Evolutionary conservation across 1,139 yeast species (phyloP).

Genomic region (Zygosaccharomyces sapae): DNA sequence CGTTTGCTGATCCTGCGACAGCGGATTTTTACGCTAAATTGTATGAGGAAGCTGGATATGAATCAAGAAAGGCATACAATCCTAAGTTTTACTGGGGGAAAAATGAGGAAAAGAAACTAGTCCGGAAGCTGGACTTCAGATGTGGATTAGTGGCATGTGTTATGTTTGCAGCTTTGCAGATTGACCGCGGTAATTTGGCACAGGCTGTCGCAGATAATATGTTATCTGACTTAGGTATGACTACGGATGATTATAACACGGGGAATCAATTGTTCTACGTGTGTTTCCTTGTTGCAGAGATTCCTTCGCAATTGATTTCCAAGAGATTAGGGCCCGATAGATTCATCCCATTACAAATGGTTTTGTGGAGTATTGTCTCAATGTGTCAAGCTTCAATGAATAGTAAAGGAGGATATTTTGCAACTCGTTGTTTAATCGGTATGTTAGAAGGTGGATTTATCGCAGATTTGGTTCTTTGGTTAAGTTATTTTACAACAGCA

Average conservation of each 20-base stretch:
- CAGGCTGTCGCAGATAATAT: constrained; percentile 52
- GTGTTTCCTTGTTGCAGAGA: constrained; percentile 46
- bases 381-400: constrained; percentile 43
- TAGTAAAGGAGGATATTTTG: constrained; percentile 39
- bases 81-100: constrained; percentile 46
- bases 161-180: constrained; percentile 48
- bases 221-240: constrained; percentile 43
- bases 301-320: constrained; percentile 52
- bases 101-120: constrained; percentile 43
- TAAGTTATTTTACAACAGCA: constrained; percentile 50
- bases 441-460: constrained; percentile 53
- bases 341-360: constrained; percentile 52
- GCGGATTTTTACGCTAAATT: constrained; percentile 41
- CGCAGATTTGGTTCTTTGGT: constrained; percentile 49
- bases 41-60: constrained; percentile 45
- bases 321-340: constrained; percentile 52
- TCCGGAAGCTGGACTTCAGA: constrained; percentile 43
- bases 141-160: constrained; percentile 47
- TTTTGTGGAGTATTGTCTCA: constrained; percentile 49
- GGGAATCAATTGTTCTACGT: constrained; percentile 46
- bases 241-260: constrained; percentile 47
- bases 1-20: constrained; percentile 40
- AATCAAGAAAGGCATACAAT: constrained; percentile 45
- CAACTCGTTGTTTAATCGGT: constrained; percentile 47
- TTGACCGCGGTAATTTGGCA: constrained; percentile 49